phyloP scores from a whole-genome alignment of 1,284 basidiomycete species.

The Leccinum fuscescens region DNA sequence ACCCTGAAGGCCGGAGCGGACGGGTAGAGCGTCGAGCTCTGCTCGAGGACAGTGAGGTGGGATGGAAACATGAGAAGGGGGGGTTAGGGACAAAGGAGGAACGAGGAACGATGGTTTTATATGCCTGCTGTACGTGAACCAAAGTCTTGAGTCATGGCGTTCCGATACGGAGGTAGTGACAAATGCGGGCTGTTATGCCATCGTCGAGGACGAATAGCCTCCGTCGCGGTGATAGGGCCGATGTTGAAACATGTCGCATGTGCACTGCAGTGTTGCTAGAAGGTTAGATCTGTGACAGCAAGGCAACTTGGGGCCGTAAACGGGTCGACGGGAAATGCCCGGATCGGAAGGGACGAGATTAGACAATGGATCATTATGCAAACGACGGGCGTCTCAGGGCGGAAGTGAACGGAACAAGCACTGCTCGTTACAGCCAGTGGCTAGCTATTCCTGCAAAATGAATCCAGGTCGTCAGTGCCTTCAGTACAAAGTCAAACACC shows the following conservation, averaged over 20 bases:
- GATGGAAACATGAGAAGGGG: conserved; percentile 37
- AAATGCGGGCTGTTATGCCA: conserved; percentile 27
- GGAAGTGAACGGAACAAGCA: conserved; percentile 22
- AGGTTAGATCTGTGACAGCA: conserved; percentile 32
- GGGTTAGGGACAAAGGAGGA: conserved; percentile 2
- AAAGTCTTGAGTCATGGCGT: conserved; percentile 16
- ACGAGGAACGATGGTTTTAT: conserved; percentile 26
- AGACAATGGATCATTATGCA: conserved; percentile 18
- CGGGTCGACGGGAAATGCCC: conserved; percentile 11
- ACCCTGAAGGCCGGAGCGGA: conserved; percentile 49
- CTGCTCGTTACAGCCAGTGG: conserved; percentile 23
- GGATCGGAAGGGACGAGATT: conserved; percentile 26
- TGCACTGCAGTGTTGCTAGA: conserved; percentile 31
- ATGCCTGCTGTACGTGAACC: conserved; percentile 27
- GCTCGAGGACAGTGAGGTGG: conserved; percentile 52
- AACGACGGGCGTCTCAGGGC: conserved; percentile 18
- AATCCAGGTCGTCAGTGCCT: conserved; percentile 24
- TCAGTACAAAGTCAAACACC: conserved; percentile 16
- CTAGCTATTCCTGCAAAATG: conserved; percentile 27
- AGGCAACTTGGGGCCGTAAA: conserved; percentile 24
- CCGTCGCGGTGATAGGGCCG: conserved; percentile 34
- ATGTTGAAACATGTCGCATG: conserved; percentile 37
- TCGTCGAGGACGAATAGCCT: conserved; percentile 31
- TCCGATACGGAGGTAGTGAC: conserved; percentile 33
- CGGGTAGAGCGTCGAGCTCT: conserved; percentile 44